Percentiles rank a stretch among this genome's conserved stretches.
phyloP scores from a whole-genome alignment of 1,284 basidiomycete genomes.

The Marasmius oreades region DNA sequence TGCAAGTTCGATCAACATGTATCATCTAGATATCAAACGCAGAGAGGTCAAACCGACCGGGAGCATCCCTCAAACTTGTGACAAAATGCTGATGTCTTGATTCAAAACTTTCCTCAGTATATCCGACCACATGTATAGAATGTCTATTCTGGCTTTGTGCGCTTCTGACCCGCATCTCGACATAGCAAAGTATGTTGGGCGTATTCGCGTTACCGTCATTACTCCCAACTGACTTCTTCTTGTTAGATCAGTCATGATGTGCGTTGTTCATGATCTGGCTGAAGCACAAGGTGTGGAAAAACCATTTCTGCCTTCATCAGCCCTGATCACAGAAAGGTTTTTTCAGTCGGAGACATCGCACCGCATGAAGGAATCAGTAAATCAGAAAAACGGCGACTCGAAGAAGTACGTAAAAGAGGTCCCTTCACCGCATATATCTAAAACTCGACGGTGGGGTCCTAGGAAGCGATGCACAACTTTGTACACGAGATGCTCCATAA shows the following conservation, averaged over 20 bases:
- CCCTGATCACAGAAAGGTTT: conserved; percentile 1
- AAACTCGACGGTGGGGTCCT: conserved; percentile 6
- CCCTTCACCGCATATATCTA: background rate
- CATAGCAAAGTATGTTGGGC: conserved; percentile 67
- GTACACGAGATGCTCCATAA: conserved; percentile 86
- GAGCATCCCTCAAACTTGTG: background rate
- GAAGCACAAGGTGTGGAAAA: conserved; percentile 75
- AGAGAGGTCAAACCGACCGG: conserved; percentile 58
- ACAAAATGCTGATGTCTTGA: conserved; percentile 10
- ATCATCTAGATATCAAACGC: conserved; percentile 61
- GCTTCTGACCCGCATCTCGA: conserved; percentile 70
- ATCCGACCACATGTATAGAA: conserved; percentile 97
- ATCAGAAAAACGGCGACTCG: conserved; percentile 74
- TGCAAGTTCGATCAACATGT: background rate
- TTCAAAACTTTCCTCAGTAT: conserved; percentile 60
- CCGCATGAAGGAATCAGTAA: conserved; percentile 86
- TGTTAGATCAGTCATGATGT: conserved; percentile 83
- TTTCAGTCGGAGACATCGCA: conserved; percentile 86
- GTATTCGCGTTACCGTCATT: too few species aligned
- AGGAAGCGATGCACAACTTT: conserved; percentile 92
- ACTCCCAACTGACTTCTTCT: background rate
- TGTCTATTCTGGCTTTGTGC: conserved; percentile 90
- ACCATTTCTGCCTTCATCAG: background rate
- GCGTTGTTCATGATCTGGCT: conserved; percentile 91
- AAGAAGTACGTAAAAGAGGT: conserved; percentile 45